A percentile compares a stretch with the other conserved stretches of the same genome.
These are phyloP conservation scores for Cladosporium sp. DNA, from an alignment of 2,329 filamentous ascomycete genomes.

Conservation along the genomic window DNA sequence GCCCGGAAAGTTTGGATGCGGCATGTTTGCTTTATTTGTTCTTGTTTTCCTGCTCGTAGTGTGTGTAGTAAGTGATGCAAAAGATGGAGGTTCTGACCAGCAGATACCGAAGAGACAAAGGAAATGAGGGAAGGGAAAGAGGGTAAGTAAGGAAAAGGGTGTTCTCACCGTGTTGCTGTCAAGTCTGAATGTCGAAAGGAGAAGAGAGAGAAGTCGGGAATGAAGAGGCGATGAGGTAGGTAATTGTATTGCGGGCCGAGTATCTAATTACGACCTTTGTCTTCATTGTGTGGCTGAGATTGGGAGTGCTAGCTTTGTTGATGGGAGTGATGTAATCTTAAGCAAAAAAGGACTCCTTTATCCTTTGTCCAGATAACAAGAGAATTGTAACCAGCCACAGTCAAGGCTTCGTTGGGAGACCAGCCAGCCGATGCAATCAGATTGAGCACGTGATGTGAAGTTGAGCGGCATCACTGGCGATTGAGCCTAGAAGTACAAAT, in stretches of 20 bases:
- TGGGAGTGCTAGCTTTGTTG: not conserved
- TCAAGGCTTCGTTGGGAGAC: too few relatives aligned
- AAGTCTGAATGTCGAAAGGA: conserved; percentile 5
- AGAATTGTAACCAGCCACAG: not conserved
- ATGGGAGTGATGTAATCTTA: not conserved
- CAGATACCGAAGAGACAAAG: conserved; percentile 11
- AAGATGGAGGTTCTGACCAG: conserved; percentile 5
- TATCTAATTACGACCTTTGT: conserved; percentile 8
- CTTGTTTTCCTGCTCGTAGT: not conserved
- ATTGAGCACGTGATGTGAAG: not conserved
- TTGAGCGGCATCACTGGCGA: not conserved
- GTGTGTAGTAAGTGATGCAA: not conserved
- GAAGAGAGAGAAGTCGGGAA: not conserved
- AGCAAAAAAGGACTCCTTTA: not conserved
- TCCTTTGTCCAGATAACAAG: conserved; percentile 1
- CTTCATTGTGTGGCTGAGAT: not conserved
- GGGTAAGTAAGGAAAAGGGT: not conserved
- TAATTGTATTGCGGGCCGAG: conserved; percentile 2
- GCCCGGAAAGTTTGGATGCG: too few relatives aligned
- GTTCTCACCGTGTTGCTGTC: conserved; percentile 9
- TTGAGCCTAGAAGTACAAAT: not conserved
- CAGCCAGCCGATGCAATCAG: too few relatives aligned
- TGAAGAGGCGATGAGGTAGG: not conserved
- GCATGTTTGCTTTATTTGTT: not conserved
- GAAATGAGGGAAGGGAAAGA: not conserved